Evolutionary conservation across 169 alveolate species (phyloP).

Genomic region (Cryptosporidium baileyi): DNA sequence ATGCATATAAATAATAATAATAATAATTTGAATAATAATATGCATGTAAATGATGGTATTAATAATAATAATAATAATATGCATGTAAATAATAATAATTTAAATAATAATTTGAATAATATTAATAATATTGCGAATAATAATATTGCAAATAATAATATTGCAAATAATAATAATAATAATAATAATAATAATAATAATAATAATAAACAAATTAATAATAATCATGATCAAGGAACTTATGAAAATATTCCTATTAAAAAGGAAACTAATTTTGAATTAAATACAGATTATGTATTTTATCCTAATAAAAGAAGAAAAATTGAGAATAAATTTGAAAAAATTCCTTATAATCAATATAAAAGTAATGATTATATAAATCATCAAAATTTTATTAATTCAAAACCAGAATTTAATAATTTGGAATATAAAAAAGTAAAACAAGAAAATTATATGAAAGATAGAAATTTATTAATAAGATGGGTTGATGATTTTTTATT

Average conservation of each 20-base stretch:
- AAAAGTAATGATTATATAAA: not conserved
- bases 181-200: too few species aligned
- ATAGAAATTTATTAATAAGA: slow-evolving; percentile 10
- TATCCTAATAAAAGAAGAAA: too few species aligned
- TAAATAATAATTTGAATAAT: too few species aligned
- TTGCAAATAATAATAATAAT: too few species aligned
- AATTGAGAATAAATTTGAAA: not conserved
- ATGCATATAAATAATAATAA: not conserved
- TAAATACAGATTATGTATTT: too few species aligned
- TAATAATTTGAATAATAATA: not conserved
- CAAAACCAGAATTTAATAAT: not conserved
- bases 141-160: not conserved
- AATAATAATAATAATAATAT: not conserved
- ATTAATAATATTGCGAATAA: not conserved
- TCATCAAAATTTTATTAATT: not conserved
- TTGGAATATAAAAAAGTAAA: not conserved
- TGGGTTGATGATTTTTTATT: slow-evolving; percentile 69
- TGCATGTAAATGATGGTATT: not conserved
- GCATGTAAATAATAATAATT: not conserved
- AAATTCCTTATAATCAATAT: not conserved
- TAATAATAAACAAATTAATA: too few species aligned
- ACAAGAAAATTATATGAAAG: not conserved
- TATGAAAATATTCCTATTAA: too few species aligned
- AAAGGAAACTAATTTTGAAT: too few species aligned
- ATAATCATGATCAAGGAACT: too few species aligned